Base-by-base conservation (phyloP, 805 yeast species). In the Komagataella kurtzmanii region DNA sequence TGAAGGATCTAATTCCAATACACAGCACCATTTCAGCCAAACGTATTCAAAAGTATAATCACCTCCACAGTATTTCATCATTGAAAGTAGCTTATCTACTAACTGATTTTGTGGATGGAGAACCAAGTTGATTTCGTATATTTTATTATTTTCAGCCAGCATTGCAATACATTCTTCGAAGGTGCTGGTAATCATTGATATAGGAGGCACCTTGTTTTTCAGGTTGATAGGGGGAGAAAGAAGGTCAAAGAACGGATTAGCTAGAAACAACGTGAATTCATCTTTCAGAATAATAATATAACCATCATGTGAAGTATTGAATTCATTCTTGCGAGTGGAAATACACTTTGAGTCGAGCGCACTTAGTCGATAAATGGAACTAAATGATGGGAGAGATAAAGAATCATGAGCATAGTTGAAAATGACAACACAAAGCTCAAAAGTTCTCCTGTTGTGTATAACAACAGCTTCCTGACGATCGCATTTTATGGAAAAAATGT, bases 1-100 rank as follows among this genome's bases (percentile, higher is more conserved):
- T 19, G 61, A 55, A 3, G 66, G 68, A 18, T 69, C 72, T 8
- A 77, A 53, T 50, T 74, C 65, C 18, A 72, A 61, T 1, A 85
- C 78, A 1, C 80, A 62, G 48, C 83, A 70, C 88, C 89, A 85
- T 3, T 75, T 68, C 49, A 80, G 64, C 79, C 83, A 74, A n/a
- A 83, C 66, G 43, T 72, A 73, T 57, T 80, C 82, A 57, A 72
- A 73, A 3, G 79, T 71, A 52, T 74, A 74, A 2, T 83, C 68
- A n/a, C 83, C 85, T 3, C 81, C 72, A 17, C 83, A 60, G 54
- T 75, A 74, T 52, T 70, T 72, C 55, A 84, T 70, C 2, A 78
- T 68, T 14, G 67, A 62, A n/a, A 84, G 65, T 47, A 83, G 74
- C 10, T 59, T 68, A 3, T 54, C 30, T 1, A 81, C 78, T 5